Evolutionary conservation across 1,284 basidiomycete species (phyloP), one percentile per base, ranked within the genome.

Genomic region (Gymnopus androsaceus): DNA sequence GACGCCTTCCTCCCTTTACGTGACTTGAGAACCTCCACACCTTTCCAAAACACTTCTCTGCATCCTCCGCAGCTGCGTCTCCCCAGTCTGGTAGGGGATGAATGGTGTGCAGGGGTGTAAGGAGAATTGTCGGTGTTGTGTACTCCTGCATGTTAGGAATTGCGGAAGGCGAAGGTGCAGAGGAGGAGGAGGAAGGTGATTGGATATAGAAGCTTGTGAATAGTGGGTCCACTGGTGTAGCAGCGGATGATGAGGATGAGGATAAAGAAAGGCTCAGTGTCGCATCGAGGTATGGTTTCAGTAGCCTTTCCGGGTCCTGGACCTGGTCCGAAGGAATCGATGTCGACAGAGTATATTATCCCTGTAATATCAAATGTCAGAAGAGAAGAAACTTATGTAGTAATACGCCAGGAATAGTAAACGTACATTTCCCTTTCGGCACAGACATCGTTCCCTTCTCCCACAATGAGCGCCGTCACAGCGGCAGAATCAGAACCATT

Each of bases 371-470:
- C 25, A 14, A n/a, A n/a, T 8, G 7, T 14, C 9, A 8, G 17
- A 28, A 56, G 33, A 34, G 2, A 27, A 4, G 19, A 33, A 1
- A 3, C 21, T 8, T 37, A 33, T 19, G 3, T 47, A 36, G 25
- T 45, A 54, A n/a, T 57, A 49, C 3, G 17, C 31, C 31, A 36
- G 33, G 33, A 15, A 34, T 52, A 19, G 56, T 37, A 38, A 36
- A 69, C 84, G 67, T 69, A 94, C 94, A 91, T 81, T 90, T 89
- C 1, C 87, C 92, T 52, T 81, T 75, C 0, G 96, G 96, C 54
- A 92, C 85, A 7, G 91, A 89, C 72, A 95, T 83, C 1, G 90
- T 94, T 8, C 87, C n/a, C 90, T 66, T 92, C 85, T 6, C 95
- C 96, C 38, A 89, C 88, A 49, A 93, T 73, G 48, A 95, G 72